Evolutionary conservation across 169 alveolate species (phyloP), one percentile per base, ranked within the genome.

Genomic region (Eimeria mitis): DNA sequence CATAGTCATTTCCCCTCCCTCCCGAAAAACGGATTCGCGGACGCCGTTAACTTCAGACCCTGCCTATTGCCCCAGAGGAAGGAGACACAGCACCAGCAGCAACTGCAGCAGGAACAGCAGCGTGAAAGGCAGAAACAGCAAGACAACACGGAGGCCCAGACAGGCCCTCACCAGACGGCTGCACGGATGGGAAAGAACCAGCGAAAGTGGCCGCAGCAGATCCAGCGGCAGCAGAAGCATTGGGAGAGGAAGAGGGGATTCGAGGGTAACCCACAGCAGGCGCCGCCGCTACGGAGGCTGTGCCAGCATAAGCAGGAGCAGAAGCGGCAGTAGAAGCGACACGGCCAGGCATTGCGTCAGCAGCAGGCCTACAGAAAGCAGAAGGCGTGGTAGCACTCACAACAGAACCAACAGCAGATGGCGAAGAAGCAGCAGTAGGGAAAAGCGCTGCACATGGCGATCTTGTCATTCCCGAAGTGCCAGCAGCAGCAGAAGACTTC

Each of bases 171-270:
- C 31, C 70, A n/a, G 89, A 81, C 89, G 73, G 52, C 11, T 81
- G 70, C 68, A 81, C 31, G 89, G 89, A 52, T 81, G 89, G 89
- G 89, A 54, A 14, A 31, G 89, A 42, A 81, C 47, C 89, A 81
- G 89, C 71, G n/a, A 54, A 28, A n/a, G 89, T 54, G 52, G 89
- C 89, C 28, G 70, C 89, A 49, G 89, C 44, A 23, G 70, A 28
- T 2, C 13, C 52, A 49, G 52, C 25, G 52, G 31, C 47, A 52
- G 44, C 73, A 81, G 52, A n/a, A 81, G 89, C 34, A 52, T 37
- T 28, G 47, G 47, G 23, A 31, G 42, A 31, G 16, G 23, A 1
- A 14, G 47, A 31, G 28, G 31, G 28, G 47, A n/a, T 14, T n/a
- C 78, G 14, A 68, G 78, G 31, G 28, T 34, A 68, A 76, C 63